Evolutionary conservation across 2,329 filamentous ascomycete genomes (phyloP), one percentile per base, ranked within the genome.

Genomic region (Chalaropsis ovoidea): DNA sequence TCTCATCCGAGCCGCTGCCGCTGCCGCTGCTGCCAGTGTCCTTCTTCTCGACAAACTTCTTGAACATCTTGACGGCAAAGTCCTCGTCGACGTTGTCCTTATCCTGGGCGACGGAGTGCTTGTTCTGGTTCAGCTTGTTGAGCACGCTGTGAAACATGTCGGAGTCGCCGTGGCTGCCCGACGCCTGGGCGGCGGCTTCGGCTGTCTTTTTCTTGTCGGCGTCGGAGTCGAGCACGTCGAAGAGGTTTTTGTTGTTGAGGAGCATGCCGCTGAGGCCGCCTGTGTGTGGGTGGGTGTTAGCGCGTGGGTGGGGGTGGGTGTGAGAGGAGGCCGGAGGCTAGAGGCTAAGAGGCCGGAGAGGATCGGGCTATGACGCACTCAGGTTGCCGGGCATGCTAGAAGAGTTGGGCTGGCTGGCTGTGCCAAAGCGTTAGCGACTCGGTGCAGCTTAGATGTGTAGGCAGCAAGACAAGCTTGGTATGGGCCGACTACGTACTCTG

Each of bases 51-150:
- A 91, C 95, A 71, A 87, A 83, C 67, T 87, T 81, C 77, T 91
- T 82, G 77, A 96, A 90, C 70, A 88, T 83, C 70, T 82, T 79
- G 24, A 93, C 82, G 19, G 88, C 87, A 68, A 89, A 78, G 22
- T 81, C 75, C 71, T 84, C 81, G 41, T 77, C 76, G 54, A 77
- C 70, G 63, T 83, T 79, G 11, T 78, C 65, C 35, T 77, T 74
- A 66, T 81, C 77, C 43, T 77, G 70, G n/a, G 75, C 75, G 27
- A 83, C 71, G 66, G 76, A 73, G 66, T 73, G 70, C 76, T 82
- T 81, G 72, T 80, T 81, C 74, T 81, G 75, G 19, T 75, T 74
- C 60, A 84, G 74, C 52, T 76, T 71, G 64, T 76, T 75, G 41
- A 83, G 73, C 66, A 84, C 74, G 70, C 68, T 74, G 66, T 77